Base-by-base conservation (phyloP, 805 yeast genomes). In the Spathaspora gorwiae region DNA sequence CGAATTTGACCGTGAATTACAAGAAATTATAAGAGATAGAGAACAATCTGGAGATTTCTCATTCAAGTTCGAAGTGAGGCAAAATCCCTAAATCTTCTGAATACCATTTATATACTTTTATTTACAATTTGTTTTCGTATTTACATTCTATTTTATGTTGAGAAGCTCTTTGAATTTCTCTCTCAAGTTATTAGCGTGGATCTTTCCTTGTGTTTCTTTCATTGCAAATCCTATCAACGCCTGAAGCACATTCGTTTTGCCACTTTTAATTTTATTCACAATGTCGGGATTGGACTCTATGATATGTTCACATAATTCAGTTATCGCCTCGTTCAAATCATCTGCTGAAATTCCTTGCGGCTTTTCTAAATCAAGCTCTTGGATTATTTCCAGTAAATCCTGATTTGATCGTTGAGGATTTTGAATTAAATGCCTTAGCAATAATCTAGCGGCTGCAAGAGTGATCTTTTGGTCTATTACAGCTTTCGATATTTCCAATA, bases 211-310 rank as follows among this genome's bases (percentile, higher is more conserved):
- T 1, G 88, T 78, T 45, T 74, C 68, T 55, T 81, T 80, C 96
- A 94, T 88, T 14, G 89, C 95, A 57, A 79, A 79, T 1, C 97
- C 98, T 3, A 94, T 75, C 45, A 94, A 68, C 55, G 72, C 87
- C 55, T 89, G 87, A n/a, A 92, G 55, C 10, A 90, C 79, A 32
- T 77, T 78, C 2, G 42, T 32, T 51, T 82, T 81, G 2, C 90
- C 90, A 0, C 65, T 54, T 19, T 60, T 59, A 26, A 89, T 73
- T 42, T 78, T 78, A 14, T 69, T 64, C 2, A 86, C 87, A 13
- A 84, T 77, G 13, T 77, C 78, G 0, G 70, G 71, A 53, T 84
- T 65, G 6, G 65, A 64, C 0, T 51, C 53, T 0, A 84, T 60
- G 2, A 83, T 73, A 9, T 63, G 65, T 14, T 49, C 43, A 53